A percentile compares a stretch with the other conserved stretches of the same genome.
These are phyloP conservation scores for Gastrolobium bilobum DNA, from an alignment of 306 rosid species.

Conservation along the genomic window DNA sequence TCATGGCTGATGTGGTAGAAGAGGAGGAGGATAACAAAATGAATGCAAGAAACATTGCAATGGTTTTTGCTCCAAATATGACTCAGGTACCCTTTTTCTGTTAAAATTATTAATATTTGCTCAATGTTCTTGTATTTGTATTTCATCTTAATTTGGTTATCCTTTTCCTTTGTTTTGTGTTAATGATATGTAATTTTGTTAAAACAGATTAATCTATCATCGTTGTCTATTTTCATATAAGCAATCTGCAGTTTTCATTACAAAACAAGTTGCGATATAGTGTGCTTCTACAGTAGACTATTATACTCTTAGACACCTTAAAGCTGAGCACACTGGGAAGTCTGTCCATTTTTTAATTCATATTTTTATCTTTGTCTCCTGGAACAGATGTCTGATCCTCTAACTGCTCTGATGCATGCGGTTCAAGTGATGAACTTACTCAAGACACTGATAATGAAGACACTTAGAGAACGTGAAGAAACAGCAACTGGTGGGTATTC, in stretches of 20 bases:
- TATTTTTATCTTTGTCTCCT: constrained; percentile 37
- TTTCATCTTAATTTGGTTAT: not conserved
- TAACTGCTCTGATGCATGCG: constrained; percentile 98
- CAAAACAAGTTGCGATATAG: constrained; percentile 11
- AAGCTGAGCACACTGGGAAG: not conserved
- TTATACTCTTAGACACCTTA: not conserved
- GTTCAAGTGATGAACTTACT: constrained; percentile 99
- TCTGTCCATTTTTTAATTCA: constrained; percentile 28
- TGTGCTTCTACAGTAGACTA: not conserved
- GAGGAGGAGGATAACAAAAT: constrained; percentile 89
- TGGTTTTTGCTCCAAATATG: constrained; percentile 99
- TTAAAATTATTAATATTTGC: not conserved
- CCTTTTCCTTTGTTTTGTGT: not conserved
- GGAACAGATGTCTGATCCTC: constrained; percentile 96
- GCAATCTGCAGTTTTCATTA: constrained; percentile 2
- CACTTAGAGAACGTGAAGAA: constrained; percentile 83
- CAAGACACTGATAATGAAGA: constrained; percentile 83
- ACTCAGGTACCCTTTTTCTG: constrained; percentile 69
- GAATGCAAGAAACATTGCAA: constrained; percentile 94
- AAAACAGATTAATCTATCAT: not conserved
- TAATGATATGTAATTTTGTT: constrained; percentile 1
- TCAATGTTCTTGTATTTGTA: not conserved
- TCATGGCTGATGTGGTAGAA: constrained; percentile 95
- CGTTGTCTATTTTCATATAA: not conserved
- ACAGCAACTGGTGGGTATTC: constrained; percentile 70